Evolutionary conservation across 768 basidiomycete genomes (phyloP), one percentile per base, ranked within the genome.

Genomic region (Leccinum variicolor): DNA sequence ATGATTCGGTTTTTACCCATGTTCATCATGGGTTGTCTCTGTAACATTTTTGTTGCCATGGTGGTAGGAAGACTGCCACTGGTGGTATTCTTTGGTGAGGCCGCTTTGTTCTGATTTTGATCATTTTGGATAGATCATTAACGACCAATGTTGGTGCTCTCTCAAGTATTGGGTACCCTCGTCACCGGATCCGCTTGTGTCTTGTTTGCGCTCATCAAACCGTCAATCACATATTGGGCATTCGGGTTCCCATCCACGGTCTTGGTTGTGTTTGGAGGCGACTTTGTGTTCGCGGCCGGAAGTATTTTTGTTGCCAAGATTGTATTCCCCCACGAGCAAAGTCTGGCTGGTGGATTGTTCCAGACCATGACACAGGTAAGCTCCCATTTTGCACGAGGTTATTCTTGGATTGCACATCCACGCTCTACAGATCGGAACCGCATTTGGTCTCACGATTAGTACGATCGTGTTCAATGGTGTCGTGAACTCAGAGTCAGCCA

Each of bases 281-380:
- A 92, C 65, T 89, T 92, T 60, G 83, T 89, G 2, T 92, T 84
- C 64, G 75, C 90, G 0, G 74, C 84, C 0, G 91, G 90, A 3
- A 87, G 86, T 6, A 73, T 92, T 17, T 92, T 87, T 63, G 81
- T 90, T 45, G 86, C 89, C 3, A 87, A 85, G 64, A 77, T 87
- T 11, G 79, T 83, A 2, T 68, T 79, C 1, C 84, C 83, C 3
- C 78, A 87, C 54, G 90, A 92, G 62, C 90, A 92, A 70, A 86
- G 84, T 69, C 76, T 92, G 4, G 84, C 85, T 6, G 90, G 88
- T 3, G 90, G 84, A 10, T 57, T 92, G 19, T 91, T 92, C 70
- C 87, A 89, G 66, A 90, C 90, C 1, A 84, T 92, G 81, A 86
- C 81, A 6, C 86, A 88, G 75, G 86, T 84, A 56, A 56, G 73